Conservation (phyloP, 768 basidiomycete genomes). For the Antrodiella citrinella region DNA sequence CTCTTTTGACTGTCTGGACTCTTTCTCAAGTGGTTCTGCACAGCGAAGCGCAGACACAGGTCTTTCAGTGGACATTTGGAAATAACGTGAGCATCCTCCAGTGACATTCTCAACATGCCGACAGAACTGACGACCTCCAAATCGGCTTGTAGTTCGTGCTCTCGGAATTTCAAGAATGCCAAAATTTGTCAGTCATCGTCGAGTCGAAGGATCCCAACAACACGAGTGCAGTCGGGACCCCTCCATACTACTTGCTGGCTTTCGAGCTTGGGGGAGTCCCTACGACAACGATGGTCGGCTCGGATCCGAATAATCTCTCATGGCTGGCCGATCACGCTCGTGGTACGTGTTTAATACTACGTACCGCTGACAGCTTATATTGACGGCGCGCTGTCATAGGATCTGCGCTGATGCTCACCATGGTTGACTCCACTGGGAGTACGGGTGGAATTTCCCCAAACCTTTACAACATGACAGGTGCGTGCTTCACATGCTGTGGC, state of each 20-base stretch:
- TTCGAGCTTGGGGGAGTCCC: conserved; percentile 29
- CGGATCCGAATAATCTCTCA: conserved; percentile 21
- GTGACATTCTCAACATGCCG: too few species aligned
- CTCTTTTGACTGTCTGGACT: background rate
- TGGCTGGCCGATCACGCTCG: conserved; percentile 33
- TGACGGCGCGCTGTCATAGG: too few species aligned
- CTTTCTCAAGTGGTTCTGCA: background rate
- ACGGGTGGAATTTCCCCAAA: conserved; percentile 32
- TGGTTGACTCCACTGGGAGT: conserved; percentile 36
- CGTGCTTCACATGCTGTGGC: conserved; percentile 8
- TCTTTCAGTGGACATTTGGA: background rate
- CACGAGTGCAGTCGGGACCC: conserved; percentile 16
- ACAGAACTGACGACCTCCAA: background rate
- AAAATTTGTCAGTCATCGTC: background rate
- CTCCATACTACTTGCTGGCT: conserved; percentile 37
- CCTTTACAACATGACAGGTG: conserved; percentile 31
- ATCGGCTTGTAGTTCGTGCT: background rate
- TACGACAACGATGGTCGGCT: conserved; percentile 28
- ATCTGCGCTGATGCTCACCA: conserved; percentile 32
- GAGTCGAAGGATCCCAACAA: background rate
- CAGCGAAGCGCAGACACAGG: background rate
- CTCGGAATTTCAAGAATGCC: background rate
- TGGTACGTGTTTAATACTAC: conserved; percentile 25
- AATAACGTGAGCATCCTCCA: background rate
- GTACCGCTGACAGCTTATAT: too few species aligned